Conservation (phyloP, 179 eudicot species). For the Monotropa hypopitys region DNA sequence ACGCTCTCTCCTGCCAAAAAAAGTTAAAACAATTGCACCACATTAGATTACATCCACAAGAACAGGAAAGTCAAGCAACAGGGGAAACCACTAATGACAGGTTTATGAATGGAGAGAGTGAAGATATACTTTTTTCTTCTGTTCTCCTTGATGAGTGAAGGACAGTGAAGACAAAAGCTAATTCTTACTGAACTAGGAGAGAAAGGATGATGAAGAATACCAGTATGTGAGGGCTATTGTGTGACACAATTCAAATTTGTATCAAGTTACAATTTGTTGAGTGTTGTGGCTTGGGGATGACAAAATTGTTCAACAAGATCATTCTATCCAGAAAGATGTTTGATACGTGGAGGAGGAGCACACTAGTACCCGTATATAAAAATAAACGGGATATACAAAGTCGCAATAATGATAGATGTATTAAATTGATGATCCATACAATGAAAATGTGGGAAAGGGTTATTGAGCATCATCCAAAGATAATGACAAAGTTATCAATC, state of each 20-base stretch:
- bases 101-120: background rate
- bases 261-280: background rate
- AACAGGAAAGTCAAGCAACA: background rate
- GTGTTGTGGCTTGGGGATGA: no score
- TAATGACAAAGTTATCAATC: no score
- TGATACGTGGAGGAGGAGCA: no score
- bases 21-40: background rate
- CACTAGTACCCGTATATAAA: no score
- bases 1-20: constrained; percentile 68
- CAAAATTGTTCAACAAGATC: no score
- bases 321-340: no score
- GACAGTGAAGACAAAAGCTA: background rate
- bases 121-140: background rate
- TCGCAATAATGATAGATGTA: no score
- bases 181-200: background rate
- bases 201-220: background rate
- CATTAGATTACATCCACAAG: background rate
- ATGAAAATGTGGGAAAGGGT: no score
- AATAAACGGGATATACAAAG: no score
- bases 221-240: background rate
- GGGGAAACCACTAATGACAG: background rate
- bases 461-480: no score
- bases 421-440: no score
- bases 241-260: background rate
- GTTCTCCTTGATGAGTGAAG: background rate